These are phyloP conservation scores for Blastocystis sp. DNA, from an alignment of 352 stramenopile genomes.

Conservation along the genomic window DNA sequence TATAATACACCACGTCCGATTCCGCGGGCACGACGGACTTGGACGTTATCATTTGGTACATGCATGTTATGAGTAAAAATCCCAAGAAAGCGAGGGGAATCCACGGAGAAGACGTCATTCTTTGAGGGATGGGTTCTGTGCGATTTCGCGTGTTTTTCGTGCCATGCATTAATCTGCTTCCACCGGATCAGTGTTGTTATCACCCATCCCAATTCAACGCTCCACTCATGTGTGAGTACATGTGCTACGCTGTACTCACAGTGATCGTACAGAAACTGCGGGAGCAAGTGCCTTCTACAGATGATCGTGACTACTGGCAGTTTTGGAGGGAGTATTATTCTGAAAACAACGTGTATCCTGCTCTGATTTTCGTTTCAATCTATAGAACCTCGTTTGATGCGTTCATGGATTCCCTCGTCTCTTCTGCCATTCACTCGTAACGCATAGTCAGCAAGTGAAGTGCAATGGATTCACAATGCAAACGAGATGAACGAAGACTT, in stretches of 20 bases:
- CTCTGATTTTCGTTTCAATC: no score
- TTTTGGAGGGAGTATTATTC: constrained; percentile 30
- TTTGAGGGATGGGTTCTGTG: no score
- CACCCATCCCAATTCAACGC: no score
- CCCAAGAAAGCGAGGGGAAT: background rate
- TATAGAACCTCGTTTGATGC: background rate
- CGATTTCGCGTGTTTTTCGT: no score
- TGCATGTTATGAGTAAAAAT: background rate
- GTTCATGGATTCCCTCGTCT: background rate
- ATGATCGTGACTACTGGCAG: background rate
- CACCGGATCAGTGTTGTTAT: no score
- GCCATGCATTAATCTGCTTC: no score
- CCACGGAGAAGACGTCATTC: background rate
- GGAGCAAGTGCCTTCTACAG: no score
- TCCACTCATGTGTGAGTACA: background rate
- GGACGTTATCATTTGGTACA: background rate
- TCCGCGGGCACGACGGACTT: background rate
- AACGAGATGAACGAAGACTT: background rate
- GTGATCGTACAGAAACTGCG: background rate
- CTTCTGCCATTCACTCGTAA: background rate
- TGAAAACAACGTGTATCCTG: no score
- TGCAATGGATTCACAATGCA: background rate
- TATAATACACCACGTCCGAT: background rate
- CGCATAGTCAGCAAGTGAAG: background rate
- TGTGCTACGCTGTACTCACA: background rate